Evolutionary conservation across 345 rosid species (phyloP).

Genomic region (Limnanthes douglasii): DNA sequence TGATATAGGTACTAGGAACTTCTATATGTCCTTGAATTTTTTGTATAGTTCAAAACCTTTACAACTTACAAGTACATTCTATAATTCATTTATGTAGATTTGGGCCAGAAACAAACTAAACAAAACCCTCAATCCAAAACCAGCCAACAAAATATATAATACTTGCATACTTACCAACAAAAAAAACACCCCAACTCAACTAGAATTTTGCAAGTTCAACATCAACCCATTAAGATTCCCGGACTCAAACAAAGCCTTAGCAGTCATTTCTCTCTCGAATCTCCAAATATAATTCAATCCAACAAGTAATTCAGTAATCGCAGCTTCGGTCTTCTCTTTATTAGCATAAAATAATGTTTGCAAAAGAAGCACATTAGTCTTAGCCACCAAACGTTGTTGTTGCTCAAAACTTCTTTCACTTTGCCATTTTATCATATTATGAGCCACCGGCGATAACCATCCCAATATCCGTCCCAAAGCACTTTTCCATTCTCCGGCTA

Average conservation of each 20-base stretch:
- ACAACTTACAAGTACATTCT: too few relatives aligned
- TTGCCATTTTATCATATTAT: conserved; percentile 97
- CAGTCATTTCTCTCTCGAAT: conserved; percentile 92
- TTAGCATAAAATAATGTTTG: conserved; percentile 75
- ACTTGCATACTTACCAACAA: conserved; percentile 9
- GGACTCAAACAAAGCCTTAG: conserved; percentile 63
- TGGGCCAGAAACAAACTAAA: conserved; percentile 10
- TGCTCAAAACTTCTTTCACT: conserved; percentile 91
- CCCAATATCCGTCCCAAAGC: conserved; percentile 63
- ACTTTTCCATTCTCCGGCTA: conserved; percentile 77
- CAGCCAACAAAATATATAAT: conserved; percentile 12
- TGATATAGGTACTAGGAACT: too few relatives aligned
- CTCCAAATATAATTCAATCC: conserved; percentile 96
- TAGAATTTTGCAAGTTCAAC: conserved; percentile 18
- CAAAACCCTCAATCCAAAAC: conserved; percentile 18
- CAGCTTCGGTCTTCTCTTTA: conserved; percentile 81
- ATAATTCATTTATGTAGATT: conserved; percentile 19
- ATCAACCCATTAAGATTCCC: conserved; percentile 21
- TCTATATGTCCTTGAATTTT: too few relatives aligned
- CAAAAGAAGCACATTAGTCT: conserved; percentile 42
- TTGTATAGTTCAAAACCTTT: too few relatives aligned
- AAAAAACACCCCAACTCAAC: conserved; percentile 7
- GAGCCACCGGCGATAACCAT: conserved; percentile 88
- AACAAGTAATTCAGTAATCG: conserved; percentile 82
- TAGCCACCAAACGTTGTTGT: conserved; percentile 36